phyloP scores from a whole-genome alignment of 305 asterid species.

The Fraxinus latifolia region DNA sequence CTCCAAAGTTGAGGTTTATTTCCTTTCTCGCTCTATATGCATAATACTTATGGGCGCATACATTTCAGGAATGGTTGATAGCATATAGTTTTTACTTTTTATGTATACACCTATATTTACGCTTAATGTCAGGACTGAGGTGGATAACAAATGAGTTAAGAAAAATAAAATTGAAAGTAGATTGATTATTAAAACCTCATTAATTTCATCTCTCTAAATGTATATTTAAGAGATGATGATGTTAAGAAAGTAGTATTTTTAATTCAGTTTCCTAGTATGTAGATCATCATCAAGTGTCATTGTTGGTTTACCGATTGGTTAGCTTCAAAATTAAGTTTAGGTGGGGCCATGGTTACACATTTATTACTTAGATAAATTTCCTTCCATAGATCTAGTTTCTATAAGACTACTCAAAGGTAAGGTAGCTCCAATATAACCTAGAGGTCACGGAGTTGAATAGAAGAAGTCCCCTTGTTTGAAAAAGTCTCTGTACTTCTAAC shows the following conservation, averaged over 20 bases:
- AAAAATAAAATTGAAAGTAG: not conserved
- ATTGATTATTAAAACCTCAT: not conserved
- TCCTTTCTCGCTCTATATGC: conserved; percentile 1
- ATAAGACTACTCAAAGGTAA: not conserved
- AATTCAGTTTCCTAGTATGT: not conserved
- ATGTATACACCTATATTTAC: not conserved
- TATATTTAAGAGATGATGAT: not conserved
- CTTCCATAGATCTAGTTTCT: not conserved
- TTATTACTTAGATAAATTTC: not conserved
- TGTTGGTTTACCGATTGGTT: not conserved
- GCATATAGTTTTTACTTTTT: not conserved
- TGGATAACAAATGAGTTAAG: not conserved
- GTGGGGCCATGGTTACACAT: not conserved
- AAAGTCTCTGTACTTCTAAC: not conserved
- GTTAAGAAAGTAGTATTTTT: not conserved
- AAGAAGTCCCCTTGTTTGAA: not conserved
- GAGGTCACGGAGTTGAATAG: not conserved
- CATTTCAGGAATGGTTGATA: not conserved
- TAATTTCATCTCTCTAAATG: not conserved
- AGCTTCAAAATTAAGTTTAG: conserved; percentile 1
- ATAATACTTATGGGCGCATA: not conserved
- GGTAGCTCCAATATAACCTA: not conserved
- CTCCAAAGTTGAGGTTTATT: conserved; percentile 2
- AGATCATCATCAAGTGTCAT: not conserved
- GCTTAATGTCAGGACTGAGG: not conserved